Evolutionary conservation across 306 rosid species (phyloP).

Genomic region (Herpetospermum pedunculosum): DNA sequence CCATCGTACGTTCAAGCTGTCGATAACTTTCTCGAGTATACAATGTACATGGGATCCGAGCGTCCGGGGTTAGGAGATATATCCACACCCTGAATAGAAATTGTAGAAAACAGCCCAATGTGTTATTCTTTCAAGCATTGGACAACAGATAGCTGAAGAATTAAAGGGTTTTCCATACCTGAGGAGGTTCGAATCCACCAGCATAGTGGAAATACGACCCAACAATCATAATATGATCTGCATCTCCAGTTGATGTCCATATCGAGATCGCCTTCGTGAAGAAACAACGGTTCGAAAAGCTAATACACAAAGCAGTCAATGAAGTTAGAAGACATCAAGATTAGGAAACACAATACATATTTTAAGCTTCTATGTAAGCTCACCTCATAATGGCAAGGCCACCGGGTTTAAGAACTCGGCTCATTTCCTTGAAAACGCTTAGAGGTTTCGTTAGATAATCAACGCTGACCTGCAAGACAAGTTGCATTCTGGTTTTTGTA

Average conservation of each 20-base stretch:
- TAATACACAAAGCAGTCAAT: not conserved
- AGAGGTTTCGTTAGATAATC: slow-evolving; percentile 69
- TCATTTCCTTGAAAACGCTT: slow-evolving; percentile 59
- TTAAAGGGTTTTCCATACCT: slow-evolving; percentile 25
- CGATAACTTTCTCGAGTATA: slow-evolving; percentile 44
- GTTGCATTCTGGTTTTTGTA: not conserved
- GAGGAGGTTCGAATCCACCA: slow-evolving; percentile 74
- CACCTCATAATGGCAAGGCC: slow-evolving; percentile 73
- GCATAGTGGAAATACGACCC: slow-evolving; percentile 78
- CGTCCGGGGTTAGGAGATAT: slow-evolving; percentile 78
- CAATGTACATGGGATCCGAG: slow-evolving; percentile 65
- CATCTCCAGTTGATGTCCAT: slow-evolving; percentile 79
- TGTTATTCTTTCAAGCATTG: not conserved
- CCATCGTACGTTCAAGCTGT: slow-evolving; percentile 14
- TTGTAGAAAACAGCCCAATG: slow-evolving; percentile 4
- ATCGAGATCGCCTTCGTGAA: slow-evolving; percentile 69
- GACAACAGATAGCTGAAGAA: not conserved
- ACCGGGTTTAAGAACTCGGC: slow-evolving; percentile 64
- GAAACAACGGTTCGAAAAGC: slow-evolving; percentile 78
- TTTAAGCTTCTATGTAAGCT: not conserved
- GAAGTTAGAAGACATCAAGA: slow-evolving; percentile 5
- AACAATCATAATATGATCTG: slow-evolving; percentile 61
- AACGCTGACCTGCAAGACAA: slow-evolving; percentile 59
- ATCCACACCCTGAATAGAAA: slow-evolving; percentile 48
- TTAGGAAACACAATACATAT: not conserved